Base-by-base conservation (phyloP, 441 rosid genomes). In the Oxalis stricta region DNA sequence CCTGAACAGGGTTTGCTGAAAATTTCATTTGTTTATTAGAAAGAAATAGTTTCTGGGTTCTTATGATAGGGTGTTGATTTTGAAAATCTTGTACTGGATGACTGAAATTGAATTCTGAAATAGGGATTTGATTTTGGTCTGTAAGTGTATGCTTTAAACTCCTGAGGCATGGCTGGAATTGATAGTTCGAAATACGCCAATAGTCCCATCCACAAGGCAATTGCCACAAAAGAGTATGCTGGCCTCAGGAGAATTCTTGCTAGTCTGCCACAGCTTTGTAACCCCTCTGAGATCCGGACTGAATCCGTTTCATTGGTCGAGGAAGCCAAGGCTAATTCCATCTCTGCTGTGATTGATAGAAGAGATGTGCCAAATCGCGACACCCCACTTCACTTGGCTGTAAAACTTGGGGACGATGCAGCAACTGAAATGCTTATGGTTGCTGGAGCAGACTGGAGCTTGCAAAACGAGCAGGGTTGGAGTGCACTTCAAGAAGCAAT, bases 401-500 rank as follows among this genome's bases (percentile, higher is more conserved):
- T 86, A 50, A 83, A 81, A 51, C 65, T 86, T 12, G 73, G 85
- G 10, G 98, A 91, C 31, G 71, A 79, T 51, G 71, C 72, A 31
- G 45, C 96, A 14, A 72, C 84, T 1, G 94, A 83, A 64, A 80
- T 83, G 93, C 89, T 91, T 18, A 80, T 91, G 96, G 62, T 70
- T 37, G 93, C 95, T 7, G 96, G 96, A 28, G 82, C 93, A 7
- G 98, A 91, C 55, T 91, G 98, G 95, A 85, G 93, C 62, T 58
- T 85, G 64, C 96, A 91, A 61, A 91, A 91, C 42, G 93, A 80
- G 28, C 83, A 80, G 3, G 98, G 98, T 0, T 91, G 98, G 98
- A 91, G 86, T 60, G 83, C 98, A 1, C 83, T 91, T 18, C 96
- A 91, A 50, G 98, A 91, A 59, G 98, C 98, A 33, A 84, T 91